These are phyloP conservation scores for Parascedosporium putredinis DNA, from an alignment of 2,329 filamentous ascomycete genomes.

Conservation along the genomic window DNA sequence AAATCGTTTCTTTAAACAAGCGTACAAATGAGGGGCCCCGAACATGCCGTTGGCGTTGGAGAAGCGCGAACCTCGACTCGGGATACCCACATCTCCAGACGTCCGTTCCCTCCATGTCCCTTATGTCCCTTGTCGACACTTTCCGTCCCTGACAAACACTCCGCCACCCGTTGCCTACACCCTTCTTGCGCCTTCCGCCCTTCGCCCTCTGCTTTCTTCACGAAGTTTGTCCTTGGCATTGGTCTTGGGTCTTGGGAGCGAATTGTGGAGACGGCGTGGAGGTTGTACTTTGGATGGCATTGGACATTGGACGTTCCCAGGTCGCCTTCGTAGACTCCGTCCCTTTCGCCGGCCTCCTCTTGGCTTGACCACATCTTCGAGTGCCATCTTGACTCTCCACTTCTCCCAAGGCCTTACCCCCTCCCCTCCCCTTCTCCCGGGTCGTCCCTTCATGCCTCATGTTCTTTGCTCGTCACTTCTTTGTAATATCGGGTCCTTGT, in stretches of 20 bases:
- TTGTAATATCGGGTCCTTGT: too few relatives aligned
- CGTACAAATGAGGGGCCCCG: not conserved
- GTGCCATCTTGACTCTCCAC: too few relatives aligned
- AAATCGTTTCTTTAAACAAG: too few relatives aligned
- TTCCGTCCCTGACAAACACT: not conserved
- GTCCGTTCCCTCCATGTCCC: not conserved
- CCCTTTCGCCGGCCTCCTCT: conserved; percentile 8
- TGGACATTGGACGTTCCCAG: too few relatives aligned
- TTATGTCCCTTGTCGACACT: not conserved
- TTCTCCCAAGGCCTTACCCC: too few relatives aligned
- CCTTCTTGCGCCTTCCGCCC: not conserved
- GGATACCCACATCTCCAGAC: not conserved
- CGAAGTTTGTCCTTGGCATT: too few relatives aligned
- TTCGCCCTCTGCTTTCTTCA: not conserved
- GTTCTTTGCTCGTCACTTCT: conserved; percentile 4
- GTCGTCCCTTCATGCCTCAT: conserved; percentile 11
- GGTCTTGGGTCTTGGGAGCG: too few relatives aligned
- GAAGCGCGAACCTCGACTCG: not conserved
- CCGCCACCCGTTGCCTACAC: conserved; percentile 3
- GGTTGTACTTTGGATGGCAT: not conserved
- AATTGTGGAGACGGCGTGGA: not conserved
- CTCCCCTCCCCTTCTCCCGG: not conserved
- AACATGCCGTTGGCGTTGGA: not conserved
- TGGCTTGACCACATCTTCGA: too few relatives aligned
- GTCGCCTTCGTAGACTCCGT: too few relatives aligned